Evolutionary conservation across 1,139 yeast genomes (phyloP), one percentile per base, ranked within the genome.

Genomic region (Protomyces pachydermus): DNA sequence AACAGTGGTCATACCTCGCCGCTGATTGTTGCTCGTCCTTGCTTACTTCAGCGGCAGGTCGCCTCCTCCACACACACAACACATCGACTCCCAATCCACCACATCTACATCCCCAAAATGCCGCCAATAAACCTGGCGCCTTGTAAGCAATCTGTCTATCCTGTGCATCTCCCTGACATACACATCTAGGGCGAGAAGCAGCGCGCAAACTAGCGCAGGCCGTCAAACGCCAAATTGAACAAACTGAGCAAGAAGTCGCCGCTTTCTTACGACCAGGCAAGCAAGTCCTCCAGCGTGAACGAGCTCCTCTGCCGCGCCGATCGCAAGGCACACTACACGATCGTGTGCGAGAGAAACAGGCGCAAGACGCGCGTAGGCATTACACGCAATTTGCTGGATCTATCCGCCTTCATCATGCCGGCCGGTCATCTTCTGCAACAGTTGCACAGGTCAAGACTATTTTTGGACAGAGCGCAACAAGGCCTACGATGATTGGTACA

Each of bases 181-280:
- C 6, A 1, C 3, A n/a, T 28, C 45, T 23, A n/a, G 53, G 62
- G 62, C 53, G 56, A 18, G 62, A 58, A 23, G 34, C 54, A 25
- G 62, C 62, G 46, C 62, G 62, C 62, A 58, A 58, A 54, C 42
- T 55, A 9, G 62, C 62, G 56, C 62, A 58, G 35, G 56, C 62
- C 14, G 39, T 58, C 34, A 58, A 45, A 52, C 62, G 62, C 10
- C 62, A 58, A 34, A 28, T 58, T 20, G 56, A 54, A 39, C 62
- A 58, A 50, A 58, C 62, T 8, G 62, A 58, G 34, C 32, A 51
- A n/a, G 62, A 55, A 8, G 32, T 58, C 8, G 32, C 56, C 23
- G 38, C 45, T 14, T 39, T 58, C 20, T 37, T 58, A 20, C 42
- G 45, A 16, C 62, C 62, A 18, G 54, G 48, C 48, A 18, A 50